Evolutionary conservation across 768 basidiomycete genomes (phyloP), one percentile per base, ranked within the genome.

Genomic region (Leucocoprinus sp.): DNA sequence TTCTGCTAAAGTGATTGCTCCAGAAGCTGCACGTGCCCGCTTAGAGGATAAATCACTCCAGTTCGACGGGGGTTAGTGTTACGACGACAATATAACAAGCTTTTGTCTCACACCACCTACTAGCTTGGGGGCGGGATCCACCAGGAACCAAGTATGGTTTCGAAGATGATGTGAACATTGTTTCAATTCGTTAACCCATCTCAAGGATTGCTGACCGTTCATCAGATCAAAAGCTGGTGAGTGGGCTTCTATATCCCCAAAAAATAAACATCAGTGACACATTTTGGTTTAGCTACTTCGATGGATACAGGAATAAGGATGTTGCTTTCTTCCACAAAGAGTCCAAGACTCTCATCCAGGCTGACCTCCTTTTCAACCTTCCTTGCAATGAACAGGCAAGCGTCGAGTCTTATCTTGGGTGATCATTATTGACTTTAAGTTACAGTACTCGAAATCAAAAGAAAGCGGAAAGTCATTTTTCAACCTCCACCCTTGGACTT

Each of bases 301-400:
- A 80, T 8, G 82, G 82, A 1, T 75, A 78, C 55, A 67, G 64
- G 50, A 88, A 87, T 57, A 84, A 86, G 57, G 91, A 93, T 43
- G 76, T 93, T 11, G 86, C 89, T 0, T 91, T 89, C 63, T 74
- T 84, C 48, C 91, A 95, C 56, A 62, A 67, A 9, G 66, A 75
- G 0, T 83, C 80, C 11, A 84, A 79, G 58, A 76, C 82, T 0
- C 65, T 93, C 36, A 74, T 93, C 37, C 70, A 84, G 59, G 92
- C 87, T 2, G 92, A 96, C 60, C 66, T 93, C 35, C 60, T 93
- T 2, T 76, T 90, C 67, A 93, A 93, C 64, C 66, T 93, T 9
- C 88, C 90, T 1, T 67, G 76, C 3, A 80, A 60, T 2, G 90
- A 93, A 61, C 89, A 92, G 65, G 80, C 78, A 46, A 31, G 55